Evolutionary conservation across 2,329 filamentous ascomycete species (phyloP), one percentile per base, ranked within the genome.

Genomic region (Penicillium sp.): DNA sequence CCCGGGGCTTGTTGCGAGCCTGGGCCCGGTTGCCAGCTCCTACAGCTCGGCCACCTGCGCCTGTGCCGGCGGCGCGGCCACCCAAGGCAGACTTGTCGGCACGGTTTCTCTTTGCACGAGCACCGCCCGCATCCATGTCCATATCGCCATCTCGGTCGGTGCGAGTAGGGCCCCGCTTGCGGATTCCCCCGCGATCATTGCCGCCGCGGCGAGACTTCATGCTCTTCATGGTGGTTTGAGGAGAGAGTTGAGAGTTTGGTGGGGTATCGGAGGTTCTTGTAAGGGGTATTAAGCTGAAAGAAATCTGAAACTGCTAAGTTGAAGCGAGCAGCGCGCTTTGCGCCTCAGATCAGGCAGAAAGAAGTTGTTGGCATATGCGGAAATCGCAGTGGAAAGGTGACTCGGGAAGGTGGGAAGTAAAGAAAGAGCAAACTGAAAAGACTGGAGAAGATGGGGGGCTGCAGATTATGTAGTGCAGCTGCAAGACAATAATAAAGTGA

Each of bases 121-220:
- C 70, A 33, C 76, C 68, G 36, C 75, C 69, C 50, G 73, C 73
- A 67, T 81, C 83, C 85, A 87, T 88, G 44, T 80, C 76, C 59
- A 87, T 70, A 69, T 88, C 85, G 35, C 85, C 85, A 77, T 88
- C 85, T 66, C 79, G 80, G 68, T 87, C 85, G 53, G 81, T 72
- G 57, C 79, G 76, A 49, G 72, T 69, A 21, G 74, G 67, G 49
- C 73, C 74, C 59, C 79, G 77, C 73, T 83, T 84, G 61, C 79
- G 76, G 54, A 83, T 82, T 36, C 81, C 81, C 54, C 81, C 81
- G 59, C 80, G 76, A 59, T 75, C 71, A 51, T 71, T 64, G 51
- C 62, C 66, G 12, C 70, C 58, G 50, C 70, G 72, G 57, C 68
- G 59, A 39, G 64, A 68, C 60, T 68, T 75, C 45, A 70, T 66